These are phyloP conservation scores for Austroboletus sp. DNA, from an alignment of 1,284 basidiomycete species.

Conservation along the genomic window DNA sequence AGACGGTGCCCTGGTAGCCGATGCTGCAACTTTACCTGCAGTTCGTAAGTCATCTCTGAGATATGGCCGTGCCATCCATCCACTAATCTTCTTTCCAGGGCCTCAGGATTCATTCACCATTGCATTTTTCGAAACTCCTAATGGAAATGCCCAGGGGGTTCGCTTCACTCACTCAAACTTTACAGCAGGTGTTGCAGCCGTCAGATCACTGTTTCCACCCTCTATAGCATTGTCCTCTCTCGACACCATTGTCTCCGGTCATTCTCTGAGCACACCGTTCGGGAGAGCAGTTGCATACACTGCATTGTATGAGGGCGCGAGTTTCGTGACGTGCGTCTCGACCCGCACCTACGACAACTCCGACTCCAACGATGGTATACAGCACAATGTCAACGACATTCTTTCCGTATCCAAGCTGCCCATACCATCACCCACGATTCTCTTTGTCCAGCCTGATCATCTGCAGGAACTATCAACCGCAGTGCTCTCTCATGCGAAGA, in stretches of 20 bases:
- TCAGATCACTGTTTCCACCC: conserved; percentile 58
- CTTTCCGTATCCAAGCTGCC: conserved; percentile 44
- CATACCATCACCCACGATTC: conserved; percentile 61
- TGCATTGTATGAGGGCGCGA: conserved; percentile 64
- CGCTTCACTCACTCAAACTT: conserved; percentile 72
- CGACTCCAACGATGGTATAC: conserved; percentile 3
- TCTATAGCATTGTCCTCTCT: conserved; percentile 55
- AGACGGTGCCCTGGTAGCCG: conserved; percentile 41
- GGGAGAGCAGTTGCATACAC: conserved; percentile 69
- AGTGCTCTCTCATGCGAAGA: conserved; percentile 50
- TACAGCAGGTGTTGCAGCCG: conserved; percentile 71
- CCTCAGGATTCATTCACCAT: conserved; percentile 59
- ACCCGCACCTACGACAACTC: conserved; percentile 42
- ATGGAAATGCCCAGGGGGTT: conserved; percentile 51
- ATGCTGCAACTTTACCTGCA: conserved; percentile 17
- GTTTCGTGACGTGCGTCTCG: conserved; percentile 59
- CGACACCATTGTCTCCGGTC: conserved; percentile 69
- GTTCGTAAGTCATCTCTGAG: conserved; percentile 18
- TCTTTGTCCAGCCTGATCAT: conserved; percentile 58
- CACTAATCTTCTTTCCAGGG: conserved; percentile 35
- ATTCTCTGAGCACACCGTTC: conserved; percentile 62
- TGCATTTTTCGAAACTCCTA: conserved; percentile 51
- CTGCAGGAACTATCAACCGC: conserved; percentile 44
- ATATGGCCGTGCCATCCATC: neutral
- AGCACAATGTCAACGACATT: conserved; percentile 41